These are phyloP conservation scores for Coprinopsis marcescibilis DNA, from an alignment of 768 basidiomycete genomes.

Conservation along the genomic window DNA sequence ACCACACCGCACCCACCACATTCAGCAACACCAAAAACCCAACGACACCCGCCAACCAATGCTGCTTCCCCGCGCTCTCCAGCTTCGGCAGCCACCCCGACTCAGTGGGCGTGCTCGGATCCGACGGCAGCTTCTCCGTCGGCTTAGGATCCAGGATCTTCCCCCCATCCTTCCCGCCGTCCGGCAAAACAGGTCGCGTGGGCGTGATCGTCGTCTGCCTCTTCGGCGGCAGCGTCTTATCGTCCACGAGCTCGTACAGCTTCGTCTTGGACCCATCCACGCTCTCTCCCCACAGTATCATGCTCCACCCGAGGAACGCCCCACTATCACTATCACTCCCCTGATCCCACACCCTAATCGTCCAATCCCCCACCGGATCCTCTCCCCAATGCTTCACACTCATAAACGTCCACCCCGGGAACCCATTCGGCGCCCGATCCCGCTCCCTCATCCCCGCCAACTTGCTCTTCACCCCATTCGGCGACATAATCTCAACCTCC, in stretches of 20 bases:
- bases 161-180: too few relatives aligned
- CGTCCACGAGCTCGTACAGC: conserved; percentile 52
- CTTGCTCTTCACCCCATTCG: conserved; percentile 78
- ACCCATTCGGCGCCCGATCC: conserved; percentile 67
- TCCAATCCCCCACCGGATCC: conserved; percentile 88
- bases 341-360: conserved; percentile 77
- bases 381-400: conserved; percentile 98
- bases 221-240: conserved; percentile 42
- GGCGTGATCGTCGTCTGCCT: conserved; percentile 30
- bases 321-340: conserved; percentile 46
- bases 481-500: conserved; percentile 82
- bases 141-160: conserved; percentile 23
- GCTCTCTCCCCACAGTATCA: conserved; percentile 86
- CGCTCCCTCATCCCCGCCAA: conserved; percentile 64
- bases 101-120: conserved; percentile 75
- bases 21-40: conserved; percentile 65
- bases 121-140: conserved; percentile 57
- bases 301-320: conserved; percentile 83
- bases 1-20: conserved; percentile 58
- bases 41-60: conserved; percentile 82
- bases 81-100: conserved; percentile 74
- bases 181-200: conserved; percentile 26
- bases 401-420: conserved; percentile 94
- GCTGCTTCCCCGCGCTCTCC: conserved; percentile 62
- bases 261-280: conserved; percentile 64